Base-by-base conservation (phyloP, 345 rosid species). In the Punica granatum region DNA sequence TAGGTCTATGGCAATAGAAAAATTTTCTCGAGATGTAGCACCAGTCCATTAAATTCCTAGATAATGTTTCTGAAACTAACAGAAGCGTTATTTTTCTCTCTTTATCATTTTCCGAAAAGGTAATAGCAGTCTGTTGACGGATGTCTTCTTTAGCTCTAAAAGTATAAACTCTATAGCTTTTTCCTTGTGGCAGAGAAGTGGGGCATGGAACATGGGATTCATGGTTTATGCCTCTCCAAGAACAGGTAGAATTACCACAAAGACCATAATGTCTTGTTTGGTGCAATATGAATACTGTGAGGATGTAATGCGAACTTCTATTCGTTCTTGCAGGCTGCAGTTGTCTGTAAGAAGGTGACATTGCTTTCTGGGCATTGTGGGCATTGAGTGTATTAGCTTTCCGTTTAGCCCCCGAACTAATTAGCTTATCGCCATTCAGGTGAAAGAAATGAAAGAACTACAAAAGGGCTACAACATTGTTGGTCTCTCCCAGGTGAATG, bases 151-250 rank as follows among this genome's bases (percentile, higher is more conserved):
- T 36, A 13, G 60, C 48, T 26, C 63, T 62, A 54, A 18, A 25
- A 30, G 31, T 23, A 8, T 44, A 64, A 67, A 5, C 42, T 41
- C 68, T 68, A 69, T 65, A 33, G 35, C 68, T 64, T 44, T 34
- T 56, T 65, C 64, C 65, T 37, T 65, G 64, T 54, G 76, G 71
- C 81, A 90, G 98, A 74, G 98, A 93, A 88, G 62, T 90, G 75
- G 98, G 98, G 68, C 75, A 70, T 80, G 98, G 97, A 70, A 56
- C 75, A 33, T 78, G 84, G 69, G 97, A 93, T 79, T 93, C 98
- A 11, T 93, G 97, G 98, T 86, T 89, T 73, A 83, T 83, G 93
- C 86, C 97, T 74, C 91, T 93, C 25, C 81, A 73, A 32, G 73
- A 86, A 64, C 95, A 93, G 87, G 91, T 84, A 71, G 23, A 44